Evolutionary conservation across 257 asterid species (phyloP).

Genomic region (Anisodus acutangulus): DNA sequence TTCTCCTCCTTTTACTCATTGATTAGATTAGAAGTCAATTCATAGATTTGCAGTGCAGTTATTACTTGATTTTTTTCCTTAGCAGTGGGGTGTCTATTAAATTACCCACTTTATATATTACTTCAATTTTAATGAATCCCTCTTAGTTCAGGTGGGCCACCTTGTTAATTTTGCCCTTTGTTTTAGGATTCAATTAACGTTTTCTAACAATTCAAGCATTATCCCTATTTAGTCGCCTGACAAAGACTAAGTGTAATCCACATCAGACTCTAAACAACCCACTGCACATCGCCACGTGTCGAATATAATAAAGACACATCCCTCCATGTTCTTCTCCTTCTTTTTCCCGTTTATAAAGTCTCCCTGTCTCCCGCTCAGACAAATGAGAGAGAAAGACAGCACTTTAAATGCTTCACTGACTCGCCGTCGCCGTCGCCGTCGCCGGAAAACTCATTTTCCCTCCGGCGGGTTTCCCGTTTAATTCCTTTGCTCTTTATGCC

Average conservation of each 20-base stretch:
- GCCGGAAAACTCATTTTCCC: conserved; percentile 45
- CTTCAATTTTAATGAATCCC: not conserved
- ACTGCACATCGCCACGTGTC: not conserved
- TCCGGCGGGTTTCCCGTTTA: conserved; percentile 32
- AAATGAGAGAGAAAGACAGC: conserved; percentile 36
- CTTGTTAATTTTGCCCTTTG: not conserved
- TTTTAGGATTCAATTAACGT: not conserved
- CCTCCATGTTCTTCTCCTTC: conserved; percentile 5
- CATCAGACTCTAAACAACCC: conserved; percentile 27
- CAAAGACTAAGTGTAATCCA: conserved; percentile 37
- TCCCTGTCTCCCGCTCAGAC: conserved; percentile 28
- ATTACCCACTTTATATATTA: not conserved
- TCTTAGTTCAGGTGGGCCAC: not conserved
- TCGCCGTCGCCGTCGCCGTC: conserved; percentile 27
- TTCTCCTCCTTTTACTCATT: not conserved
- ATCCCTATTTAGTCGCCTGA: not conserved
- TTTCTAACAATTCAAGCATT: not conserved
- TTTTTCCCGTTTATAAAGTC: conserved; percentile 32
- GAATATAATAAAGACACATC: not conserved
- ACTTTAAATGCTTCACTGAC: conserved; percentile 47
- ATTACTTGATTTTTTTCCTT: not conserved
- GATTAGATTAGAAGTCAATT: not conserved
- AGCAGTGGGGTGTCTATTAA: not conserved
- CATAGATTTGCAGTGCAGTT: not conserved
- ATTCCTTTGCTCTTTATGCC: not conserved